Evolutionary conservation across 2,329 filamentous ascomycete species (phyloP).

Genomic region (Colletotrichum karsti): DNA sequence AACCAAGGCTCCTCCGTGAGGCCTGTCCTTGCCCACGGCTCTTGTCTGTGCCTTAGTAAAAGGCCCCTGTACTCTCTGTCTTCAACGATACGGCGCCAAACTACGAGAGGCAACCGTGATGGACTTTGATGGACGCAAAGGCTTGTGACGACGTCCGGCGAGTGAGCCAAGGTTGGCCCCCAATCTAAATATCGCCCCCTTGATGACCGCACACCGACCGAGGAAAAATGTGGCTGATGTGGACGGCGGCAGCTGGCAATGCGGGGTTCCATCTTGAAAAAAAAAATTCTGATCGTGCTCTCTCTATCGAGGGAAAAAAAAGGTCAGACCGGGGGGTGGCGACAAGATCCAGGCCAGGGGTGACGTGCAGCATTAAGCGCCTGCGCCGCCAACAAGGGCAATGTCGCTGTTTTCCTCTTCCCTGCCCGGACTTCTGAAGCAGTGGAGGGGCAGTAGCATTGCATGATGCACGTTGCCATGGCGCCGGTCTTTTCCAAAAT

Average conservation of each 20-base stretch:
- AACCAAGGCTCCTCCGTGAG: conserved; percentile 15
- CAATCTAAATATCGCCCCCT: not conserved
- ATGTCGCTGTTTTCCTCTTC: not conserved
- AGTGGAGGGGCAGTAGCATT: conserved; percentile 12
- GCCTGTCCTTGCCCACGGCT: conserved; percentile 11
- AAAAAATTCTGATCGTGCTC: conserved; percentile 16
- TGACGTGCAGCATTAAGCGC: conserved; percentile 28
- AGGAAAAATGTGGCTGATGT: conserved; percentile 16
- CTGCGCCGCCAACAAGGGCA: conserved; percentile 14
- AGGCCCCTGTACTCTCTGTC: not conserved
- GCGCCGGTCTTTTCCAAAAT: not conserved
- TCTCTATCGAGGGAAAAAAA: not conserved
- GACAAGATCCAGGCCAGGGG: conserved; percentile 13
- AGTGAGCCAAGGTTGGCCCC: not conserved
- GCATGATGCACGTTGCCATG: conserved; percentile 23
- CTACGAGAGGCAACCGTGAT: not conserved
- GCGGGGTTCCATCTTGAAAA: conserved; percentile 5
- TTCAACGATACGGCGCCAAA: not conserved
- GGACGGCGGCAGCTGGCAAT: not conserved
- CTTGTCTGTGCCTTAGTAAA: not conserved
- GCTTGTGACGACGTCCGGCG: not conserved
- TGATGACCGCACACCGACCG: conserved; percentile 5
- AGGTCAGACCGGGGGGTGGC: conserved; percentile 17
- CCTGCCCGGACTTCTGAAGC: not conserved
- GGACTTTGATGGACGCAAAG: not conserved